Conservation (phyloP, 345 rosid genomes). For the Eucalyptus tenuipes region DNA sequence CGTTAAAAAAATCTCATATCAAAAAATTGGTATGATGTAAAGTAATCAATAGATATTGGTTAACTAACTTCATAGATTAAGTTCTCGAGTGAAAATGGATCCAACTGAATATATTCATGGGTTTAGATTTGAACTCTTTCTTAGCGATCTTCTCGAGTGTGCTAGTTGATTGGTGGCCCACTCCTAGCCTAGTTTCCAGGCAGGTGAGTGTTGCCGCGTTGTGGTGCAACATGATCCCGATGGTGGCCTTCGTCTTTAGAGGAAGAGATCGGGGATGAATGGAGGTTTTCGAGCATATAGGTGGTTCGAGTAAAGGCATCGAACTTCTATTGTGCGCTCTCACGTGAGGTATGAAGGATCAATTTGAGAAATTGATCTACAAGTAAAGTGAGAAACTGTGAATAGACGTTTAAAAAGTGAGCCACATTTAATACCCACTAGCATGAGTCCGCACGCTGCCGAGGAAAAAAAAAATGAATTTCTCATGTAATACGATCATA, state of each 20-base stretch:
- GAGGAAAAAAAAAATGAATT: background rate
- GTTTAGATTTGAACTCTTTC: background rate
- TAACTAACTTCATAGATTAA: too few species aligned
- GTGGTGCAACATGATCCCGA: background rate
- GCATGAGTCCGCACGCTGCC: background rate
- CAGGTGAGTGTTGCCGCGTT: fast-evolving
- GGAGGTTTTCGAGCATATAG: background rate
- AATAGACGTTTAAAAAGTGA: background rate
- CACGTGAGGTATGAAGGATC: fast-evolving
- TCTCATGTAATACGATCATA: background rate
- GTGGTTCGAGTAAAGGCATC: fast-evolving
- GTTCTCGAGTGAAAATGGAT: too few species aligned
- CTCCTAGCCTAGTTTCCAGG: background rate
- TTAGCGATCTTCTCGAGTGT: too few species aligned
- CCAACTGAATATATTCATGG: fast-evolving
- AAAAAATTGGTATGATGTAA: fast-evolving
- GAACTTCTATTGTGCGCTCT: background rate
- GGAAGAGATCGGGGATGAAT: background rate
- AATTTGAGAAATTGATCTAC: background rate
- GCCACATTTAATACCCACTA: background rate
- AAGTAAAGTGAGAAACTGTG: background rate
- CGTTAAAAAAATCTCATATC: background rate
- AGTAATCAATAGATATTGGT: too few species aligned
- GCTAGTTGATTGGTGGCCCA: background rate
- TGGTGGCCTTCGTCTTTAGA: background rate